Conservation (phyloP, 495 filamentous ascomycete species). For the Aspergillus diversus region DNA sequence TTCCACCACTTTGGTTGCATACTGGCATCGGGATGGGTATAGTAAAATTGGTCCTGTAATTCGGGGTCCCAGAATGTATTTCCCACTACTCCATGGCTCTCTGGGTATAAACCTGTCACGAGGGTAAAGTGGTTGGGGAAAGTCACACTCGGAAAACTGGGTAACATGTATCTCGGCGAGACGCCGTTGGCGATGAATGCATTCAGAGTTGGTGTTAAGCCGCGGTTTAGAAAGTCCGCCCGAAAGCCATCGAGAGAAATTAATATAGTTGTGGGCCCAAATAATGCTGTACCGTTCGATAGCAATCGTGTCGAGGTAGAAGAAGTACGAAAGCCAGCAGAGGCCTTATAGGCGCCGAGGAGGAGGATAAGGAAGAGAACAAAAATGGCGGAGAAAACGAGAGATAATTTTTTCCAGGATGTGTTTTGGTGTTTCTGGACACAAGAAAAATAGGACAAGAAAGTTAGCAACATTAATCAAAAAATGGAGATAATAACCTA, state of each 20-base stretch:
- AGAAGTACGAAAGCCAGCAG: conserved; percentile 37
- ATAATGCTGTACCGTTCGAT: conserved; percentile 76
- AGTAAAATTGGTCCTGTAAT: conserved; percentile 79
- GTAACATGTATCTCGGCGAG: conserved; percentile 87
- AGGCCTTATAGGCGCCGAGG: conserved; percentile 58
- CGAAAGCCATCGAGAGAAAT: conserved; percentile 96
- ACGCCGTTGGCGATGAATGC: conserved; percentile 81
- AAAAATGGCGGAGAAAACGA: conserved; percentile 43
- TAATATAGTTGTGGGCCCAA: conserved; percentile 88
- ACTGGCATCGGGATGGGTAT: conserved; percentile 72
- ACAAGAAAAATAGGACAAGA: conserved; percentile 1
- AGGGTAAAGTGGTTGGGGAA: conserved; percentile 98
- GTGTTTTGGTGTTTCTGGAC: conserved; percentile 22
- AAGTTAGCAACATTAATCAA: conserved; percentile 10
- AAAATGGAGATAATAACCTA: background rate
- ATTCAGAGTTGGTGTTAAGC: conserved; percentile 80
- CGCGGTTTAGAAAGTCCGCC: conserved; percentile 88
- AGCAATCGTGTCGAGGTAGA: conserved; percentile 29
- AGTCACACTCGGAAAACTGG: conserved; percentile 93
- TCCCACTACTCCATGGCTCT: conserved; percentile 89
- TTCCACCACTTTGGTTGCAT: conserved; percentile 90
- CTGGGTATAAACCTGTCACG: conserved; percentile 88
- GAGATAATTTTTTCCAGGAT: conserved; percentile 37
- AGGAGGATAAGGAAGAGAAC: conserved; percentile 57
- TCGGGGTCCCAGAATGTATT: conserved; percentile 92